A percentile compares a stretch with the other conserved stretches of the same genome.
Conservation (phyloP, 331 rosid species). For the Stylosanthes scabra region DNA sequence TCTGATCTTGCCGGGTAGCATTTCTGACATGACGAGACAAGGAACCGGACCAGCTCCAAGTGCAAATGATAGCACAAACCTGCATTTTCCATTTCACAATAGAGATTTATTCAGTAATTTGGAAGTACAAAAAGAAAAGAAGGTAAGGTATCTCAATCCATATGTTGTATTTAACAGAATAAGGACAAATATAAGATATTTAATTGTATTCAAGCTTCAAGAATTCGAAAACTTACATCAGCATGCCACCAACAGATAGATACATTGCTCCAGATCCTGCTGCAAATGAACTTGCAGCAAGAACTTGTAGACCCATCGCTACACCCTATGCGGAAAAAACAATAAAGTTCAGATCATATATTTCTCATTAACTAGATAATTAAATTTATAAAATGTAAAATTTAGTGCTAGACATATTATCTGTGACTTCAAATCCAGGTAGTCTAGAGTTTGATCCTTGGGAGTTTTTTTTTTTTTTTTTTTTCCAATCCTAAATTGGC, state of each 20-base stretch:
- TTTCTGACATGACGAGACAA: conserved; percentile 63
- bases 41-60: conserved; percentile 71
- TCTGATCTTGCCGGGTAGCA: conserved; percentile 56
- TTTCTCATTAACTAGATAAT: not conserved
- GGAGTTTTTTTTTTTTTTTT: no score
- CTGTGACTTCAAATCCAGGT: no score
- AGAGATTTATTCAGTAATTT: conserved; percentile 20
- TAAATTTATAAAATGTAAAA: conserved; percentile 3
- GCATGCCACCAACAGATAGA: conserved; percentile 92
- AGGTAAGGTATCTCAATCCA: conserved; percentile 16
- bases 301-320: conserved; percentile 57
- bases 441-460: no score
- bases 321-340: conserved; percentile 55
- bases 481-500: no score
- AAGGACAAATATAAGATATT: not conserved
- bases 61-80: conserved; percentile 59
- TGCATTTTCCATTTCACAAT: conserved; percentile 36
- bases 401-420: no score
- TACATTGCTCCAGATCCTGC: conserved; percentile 66
- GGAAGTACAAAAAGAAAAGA: conserved; percentile 43
- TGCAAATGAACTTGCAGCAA: conserved; percentile 68
- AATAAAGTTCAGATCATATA: conserved; percentile 23
- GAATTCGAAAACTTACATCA: conserved; percentile 68
- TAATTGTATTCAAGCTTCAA: conserved; percentile 22
- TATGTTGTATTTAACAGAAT: not conserved